Conservation (phyloP, 257 asterid species). For the Fraxinus americana region DNA sequence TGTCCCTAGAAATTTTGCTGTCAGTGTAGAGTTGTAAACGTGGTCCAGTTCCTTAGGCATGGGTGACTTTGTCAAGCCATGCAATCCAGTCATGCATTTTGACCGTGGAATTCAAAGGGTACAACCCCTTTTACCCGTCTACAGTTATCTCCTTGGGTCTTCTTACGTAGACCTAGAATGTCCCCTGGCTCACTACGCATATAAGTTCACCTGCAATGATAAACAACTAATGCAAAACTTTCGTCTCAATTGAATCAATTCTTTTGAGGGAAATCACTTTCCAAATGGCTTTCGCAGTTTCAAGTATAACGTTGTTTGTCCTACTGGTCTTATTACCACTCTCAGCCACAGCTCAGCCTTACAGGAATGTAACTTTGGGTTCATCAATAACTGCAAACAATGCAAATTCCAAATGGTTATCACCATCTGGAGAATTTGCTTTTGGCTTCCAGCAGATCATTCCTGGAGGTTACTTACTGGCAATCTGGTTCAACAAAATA, state of each 20-base stretch:
- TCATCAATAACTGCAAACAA: slow-evolving; percentile 20
- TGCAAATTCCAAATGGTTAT: not conserved
- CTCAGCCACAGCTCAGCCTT: slow-evolving; percentile 4
- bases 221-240: not conserved
- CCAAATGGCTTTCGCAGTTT: not conserved
- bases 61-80: too few relatives aligned
- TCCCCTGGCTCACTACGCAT: too few relatives aligned
- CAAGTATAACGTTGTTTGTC: not conserved
- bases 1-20: too few relatives aligned
- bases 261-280: not conserved
- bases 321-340: not conserved
- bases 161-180: too few relatives aligned
- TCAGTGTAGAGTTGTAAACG: too few relatives aligned
- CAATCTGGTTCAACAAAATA: slow-evolving; percentile 26
- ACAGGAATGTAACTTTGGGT: slow-evolving; percentile 1
- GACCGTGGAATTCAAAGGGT: too few relatives aligned
- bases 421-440: slow-evolving; percentile 23
- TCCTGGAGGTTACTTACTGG: slow-evolving; percentile 10
- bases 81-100: too few relatives aligned
- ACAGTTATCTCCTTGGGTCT: too few relatives aligned
- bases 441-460: slow-evolving; percentile 8
- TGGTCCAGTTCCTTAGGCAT: too few relatives aligned
- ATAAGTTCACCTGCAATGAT: too few relatives aligned
- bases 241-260: too few relatives aligned
- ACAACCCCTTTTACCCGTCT: too few relatives aligned